phyloP scores from a whole-genome alignment of 2,329 filamentous ascomycete genomes.

The Botryotinia convoluta region DNA sequence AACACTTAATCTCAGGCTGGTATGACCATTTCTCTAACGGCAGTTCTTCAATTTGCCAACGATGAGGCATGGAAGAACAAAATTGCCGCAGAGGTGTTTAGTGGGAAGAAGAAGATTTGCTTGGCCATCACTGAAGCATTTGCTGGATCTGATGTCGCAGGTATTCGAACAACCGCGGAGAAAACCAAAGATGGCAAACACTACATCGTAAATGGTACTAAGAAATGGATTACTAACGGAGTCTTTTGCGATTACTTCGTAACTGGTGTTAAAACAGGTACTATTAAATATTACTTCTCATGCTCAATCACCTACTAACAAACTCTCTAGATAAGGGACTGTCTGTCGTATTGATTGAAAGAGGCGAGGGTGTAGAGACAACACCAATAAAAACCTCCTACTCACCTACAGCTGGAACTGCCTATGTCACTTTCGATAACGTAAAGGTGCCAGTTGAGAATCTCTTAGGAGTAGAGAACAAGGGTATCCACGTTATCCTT shows the following conservation, averaged over 20 bases:
- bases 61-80: conserved; percentile 63
- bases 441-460: conserved; percentile 80
- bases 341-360: conserved; percentile 71
- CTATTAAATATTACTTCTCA: not conserved
- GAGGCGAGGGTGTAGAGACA: conserved; percentile 72
- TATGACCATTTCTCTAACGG: conserved; percentile 76
- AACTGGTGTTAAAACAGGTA: conserved; percentile 66
- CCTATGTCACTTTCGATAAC: conserved; percentile 71
- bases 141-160: conserved; percentile 78
- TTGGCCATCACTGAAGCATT: conserved; percentile 87
- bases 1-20: conserved; percentile 13
- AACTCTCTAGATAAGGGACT: conserved; percentile 61
- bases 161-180: conserved; percentile 72
- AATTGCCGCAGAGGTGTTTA: conserved; percentile 70
- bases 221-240: conserved; percentile 87
- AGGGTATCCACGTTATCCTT: conserved; percentile 81
- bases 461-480: conserved; percentile 77
- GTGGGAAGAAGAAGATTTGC: conserved; percentile 83
- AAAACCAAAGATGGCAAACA: conserved; percentile 71
- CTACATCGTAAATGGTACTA: conserved; percentile 71
- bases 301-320: not conserved
- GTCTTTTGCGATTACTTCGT: conserved; percentile 83
- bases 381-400: conserved; percentile 79
- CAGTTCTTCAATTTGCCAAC: conserved; percentile 74
- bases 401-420: conserved; percentile 61